Base-by-base conservation (phyloP, 108 stramenopile genomes). In the Ochromonas danica region DNA sequence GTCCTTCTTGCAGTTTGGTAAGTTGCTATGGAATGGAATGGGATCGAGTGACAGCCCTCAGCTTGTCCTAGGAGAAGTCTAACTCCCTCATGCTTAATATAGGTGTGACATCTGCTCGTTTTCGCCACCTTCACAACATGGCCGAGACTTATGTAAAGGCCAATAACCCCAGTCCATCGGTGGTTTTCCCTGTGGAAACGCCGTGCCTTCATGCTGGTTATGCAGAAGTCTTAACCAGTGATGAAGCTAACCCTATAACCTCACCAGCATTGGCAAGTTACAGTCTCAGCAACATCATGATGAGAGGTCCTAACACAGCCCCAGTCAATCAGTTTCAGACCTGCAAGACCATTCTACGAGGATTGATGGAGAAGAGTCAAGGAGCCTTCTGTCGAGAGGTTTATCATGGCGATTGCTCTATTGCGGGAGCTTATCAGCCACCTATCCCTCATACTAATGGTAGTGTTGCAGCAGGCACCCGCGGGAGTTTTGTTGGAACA, bases 371-470 rank as follows among this genome's bases (percentile, higher is more conserved):
- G 6, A 35, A 61, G 14, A 79, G 86, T 2, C 43, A 84, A 40
- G 92, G 93, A 84, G 42, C 70, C 3, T 95, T 92, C 89, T 96
- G 95, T 79, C 43, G 94, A 3, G 94, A 91, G 71, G 90, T 91
- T 42, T 93, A 94, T 83, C 79, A 81, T 1, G 91, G 91, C 17
- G 91, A 92, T 43, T 96, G 95, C 81, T 86, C 91, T n/a, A 91
- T 93, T 77, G 90, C 89, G 28, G 95, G 95, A 39, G 89, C 92
- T n/a, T 95, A 94, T 80, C 94, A 95, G 85, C 93, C 94, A 17
- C 81, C 87, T 40, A 72, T 95, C 0, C 95, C 95, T 0, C n/a
- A n/a, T n/a, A n/a, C 51, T 61, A 1, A 91, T n/a, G n/a, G n/a
- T n/a, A n/a, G n/a, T n/a, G n/a, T n/a, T n/a, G n/a, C n/a, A n/a